A percentile compares a stretch with the other conserved stretches of the same genome.
These are phyloP conservation scores for Tricholoma saponaceum DNA, from an alignment of 768 basidiomycete genomes.

Conservation along the genomic window DNA sequence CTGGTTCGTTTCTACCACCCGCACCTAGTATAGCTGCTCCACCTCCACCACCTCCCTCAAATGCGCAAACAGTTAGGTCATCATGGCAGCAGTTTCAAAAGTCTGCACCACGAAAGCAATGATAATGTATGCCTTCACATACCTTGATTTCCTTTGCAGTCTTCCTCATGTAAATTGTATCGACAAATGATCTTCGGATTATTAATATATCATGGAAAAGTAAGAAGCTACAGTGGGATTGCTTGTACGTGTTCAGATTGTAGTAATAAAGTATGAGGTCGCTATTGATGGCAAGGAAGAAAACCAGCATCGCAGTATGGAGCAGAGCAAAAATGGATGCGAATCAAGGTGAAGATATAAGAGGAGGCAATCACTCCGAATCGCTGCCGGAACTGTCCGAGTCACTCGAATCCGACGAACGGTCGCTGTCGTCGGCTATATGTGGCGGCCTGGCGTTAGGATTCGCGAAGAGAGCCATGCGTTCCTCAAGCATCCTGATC, in stretches of 20 bases:
- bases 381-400: conserved; percentile 81
- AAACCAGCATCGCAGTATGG: conserved; percentile 6
- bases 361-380: conserved; percentile 55
- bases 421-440: conserved; percentile 58
- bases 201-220: conserved; percentile 22
- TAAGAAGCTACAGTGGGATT: conserved; percentile 51
- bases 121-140: conserved; percentile 6
- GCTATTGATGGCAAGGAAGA: conserved; percentile 10
- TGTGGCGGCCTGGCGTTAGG: conserved; percentile 31
- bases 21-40: conserved; percentile 5
- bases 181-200: conserved; percentile 8
- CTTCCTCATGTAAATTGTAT: neutral
- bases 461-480: conserved; percentile 70
- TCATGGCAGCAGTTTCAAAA: conserved; percentile 62
- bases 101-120: conserved; percentile 27
- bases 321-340: conserved; percentile 7
- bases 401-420: conserved; percentile 76
- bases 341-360: conserved; percentile 10
- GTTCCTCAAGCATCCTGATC: conserved; percentile 86
- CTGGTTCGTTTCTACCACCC: neutral
- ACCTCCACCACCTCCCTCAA: conserved; percentile 15
- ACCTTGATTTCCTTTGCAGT: no score
- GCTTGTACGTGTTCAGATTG: conserved; percentile 29
- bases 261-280: conserved; percentile 22
- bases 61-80: conserved; percentile 32